Percentiles rank a stretch among this genome's conserved stretches.
Evolutionary conservation across 192 early-diverging fungal species (phyloP).

Genomic region (Entomortierella chlamydospora): DNA sequence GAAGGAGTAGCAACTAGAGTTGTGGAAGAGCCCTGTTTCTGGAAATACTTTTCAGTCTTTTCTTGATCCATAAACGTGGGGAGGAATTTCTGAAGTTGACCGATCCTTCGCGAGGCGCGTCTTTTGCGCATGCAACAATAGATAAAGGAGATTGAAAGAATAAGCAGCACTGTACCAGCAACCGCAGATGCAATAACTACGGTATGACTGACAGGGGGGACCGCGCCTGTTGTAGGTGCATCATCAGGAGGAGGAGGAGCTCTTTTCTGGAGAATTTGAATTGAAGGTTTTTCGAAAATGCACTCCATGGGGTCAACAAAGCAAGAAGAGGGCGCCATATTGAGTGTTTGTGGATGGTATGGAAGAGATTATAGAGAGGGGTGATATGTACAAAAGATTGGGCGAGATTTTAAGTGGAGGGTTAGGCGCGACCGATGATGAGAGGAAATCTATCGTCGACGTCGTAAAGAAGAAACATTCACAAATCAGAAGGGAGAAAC

Average conservation of each 20-base stretch:
- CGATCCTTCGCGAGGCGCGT: constrained; percentile 40
- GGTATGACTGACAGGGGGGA: neutral
- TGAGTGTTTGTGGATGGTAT: neutral
- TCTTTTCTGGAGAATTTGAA: constrained; percentile 17
- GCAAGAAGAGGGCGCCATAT: constrained; percentile 33
- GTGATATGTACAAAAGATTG: neutral
- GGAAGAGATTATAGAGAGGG: neutral
- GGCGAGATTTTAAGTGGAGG: neutral
- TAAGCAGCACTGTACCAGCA: constrained; percentile 20
- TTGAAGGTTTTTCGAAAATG: constrained; percentile 11
- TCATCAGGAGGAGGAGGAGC: constrained; percentile 23
- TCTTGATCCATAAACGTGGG: constrained; percentile 54
- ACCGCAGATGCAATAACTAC: constrained; percentile 18
- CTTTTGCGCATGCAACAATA: constrained; percentile 46
- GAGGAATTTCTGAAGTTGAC: constrained; percentile 41
- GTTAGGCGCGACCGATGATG: neutral
- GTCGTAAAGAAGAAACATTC: constrained; percentile 9
- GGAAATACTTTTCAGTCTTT: constrained; percentile 48
- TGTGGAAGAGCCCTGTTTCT: constrained; percentile 23
- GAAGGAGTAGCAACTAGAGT: constrained; percentile 12
- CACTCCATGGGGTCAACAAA: constrained; percentile 43
- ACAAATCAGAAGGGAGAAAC: neutral
- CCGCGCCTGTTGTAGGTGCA: neutral
- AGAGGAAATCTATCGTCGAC: neutral
- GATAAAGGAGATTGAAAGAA: constrained; percentile 26